phyloP scores from a whole-genome alignment of 352 stramenopile species.

The Peronospora destructor region DNA sequence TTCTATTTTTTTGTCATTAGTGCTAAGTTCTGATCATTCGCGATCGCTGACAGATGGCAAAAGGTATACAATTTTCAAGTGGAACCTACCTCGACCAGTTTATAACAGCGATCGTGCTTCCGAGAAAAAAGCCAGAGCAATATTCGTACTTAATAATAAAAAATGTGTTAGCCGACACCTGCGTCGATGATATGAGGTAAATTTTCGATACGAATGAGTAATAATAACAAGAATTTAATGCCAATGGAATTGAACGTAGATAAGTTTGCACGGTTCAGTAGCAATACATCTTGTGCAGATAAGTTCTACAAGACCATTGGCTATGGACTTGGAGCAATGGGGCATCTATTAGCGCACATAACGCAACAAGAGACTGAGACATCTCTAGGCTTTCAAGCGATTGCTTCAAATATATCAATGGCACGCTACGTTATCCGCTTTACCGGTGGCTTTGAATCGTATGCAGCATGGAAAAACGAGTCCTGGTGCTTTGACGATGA shows the following conservation, averaged over 20 bases:
- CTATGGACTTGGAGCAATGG: conserved; percentile 52
- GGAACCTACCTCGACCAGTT: background rate
- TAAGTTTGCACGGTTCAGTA: conserved; percentile 62
- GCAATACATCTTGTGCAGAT: conserved; percentile 55
- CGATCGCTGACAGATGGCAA: background rate
- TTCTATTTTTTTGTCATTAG: background rate
- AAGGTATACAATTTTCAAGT: conserved; percentile 21
- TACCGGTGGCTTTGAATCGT: conserved; percentile 64
- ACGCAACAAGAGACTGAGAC: conserved; percentile 45
- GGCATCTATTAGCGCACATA: conserved; percentile 45
- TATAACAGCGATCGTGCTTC: background rate
- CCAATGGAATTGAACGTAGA: conserved; percentile 43
- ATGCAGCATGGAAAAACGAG: conserved; percentile 63
- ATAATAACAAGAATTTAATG: conserved; percentile 13
- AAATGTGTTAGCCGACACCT: background rate
- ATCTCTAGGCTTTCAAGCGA: conserved; percentile 46
- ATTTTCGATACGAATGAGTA: conserved; percentile 6
- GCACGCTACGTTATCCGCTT: conserved; percentile 77
- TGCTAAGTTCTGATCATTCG: conserved; percentile 9
- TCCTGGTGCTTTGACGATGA: conserved; percentile 77
- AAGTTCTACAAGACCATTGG: conserved; percentile 83
- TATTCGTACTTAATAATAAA: background rate
- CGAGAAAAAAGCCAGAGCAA: conserved; percentile 3
- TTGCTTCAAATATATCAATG: conserved; percentile 71
- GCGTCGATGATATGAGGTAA: too few relatives aligned